Base-by-base conservation (phyloP, 768 basidiomycete genomes). In the Macrolepiota dolichaula region DNA sequence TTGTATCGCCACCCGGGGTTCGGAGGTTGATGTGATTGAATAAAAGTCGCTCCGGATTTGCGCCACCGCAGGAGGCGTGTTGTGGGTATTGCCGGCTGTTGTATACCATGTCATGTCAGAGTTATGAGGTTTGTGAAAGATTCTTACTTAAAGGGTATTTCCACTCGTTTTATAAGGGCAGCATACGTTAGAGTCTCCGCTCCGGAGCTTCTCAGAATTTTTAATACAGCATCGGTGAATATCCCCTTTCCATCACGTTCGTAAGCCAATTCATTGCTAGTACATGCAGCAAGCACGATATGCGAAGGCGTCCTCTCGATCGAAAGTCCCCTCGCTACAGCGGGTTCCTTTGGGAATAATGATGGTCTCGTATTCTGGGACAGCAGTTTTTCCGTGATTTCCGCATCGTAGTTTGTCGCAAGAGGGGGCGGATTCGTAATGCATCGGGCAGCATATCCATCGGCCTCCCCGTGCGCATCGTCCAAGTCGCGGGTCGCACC, bases 201-300 rank as follows among this genome's bases (percentile, higher is more conserved):
- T 15, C 68, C 64, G 5, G 62, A 50, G 12, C 57, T 55, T 38
- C 63, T 59, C 17, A 77, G 62, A 2, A 68, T 59, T 25, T 66
- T 63, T 27, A 76, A 27, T 6, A 77, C 64, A 3, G 59, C 63
- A n/a, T 59, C 36, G 0, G 77, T 77, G 57, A 78, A 78, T 6
- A 73, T n/a, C 3, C 76, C 75, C 1, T 63, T 54, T 36, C 58
- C 58, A 7, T 65, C 65, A 38, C 66, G 46, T 59, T 78, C 77
- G 22, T 64, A 65, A 2, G 79, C 78, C 0, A 63, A 40, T 51
- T 79, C 72, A 1, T 71, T 67, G 3, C 71, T 64, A 0, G 75
- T 70, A 59, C 80, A 80, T 0, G 80, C 79, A 3, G 80, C 79
- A 15, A 80, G 67, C 2, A 81, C 71, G 19, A 81, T 71, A 63